Evolutionary conservation across 495 filamentous ascomycete genomes (phyloP).

Genomic region (Hypoxylon intermedium): DNA sequence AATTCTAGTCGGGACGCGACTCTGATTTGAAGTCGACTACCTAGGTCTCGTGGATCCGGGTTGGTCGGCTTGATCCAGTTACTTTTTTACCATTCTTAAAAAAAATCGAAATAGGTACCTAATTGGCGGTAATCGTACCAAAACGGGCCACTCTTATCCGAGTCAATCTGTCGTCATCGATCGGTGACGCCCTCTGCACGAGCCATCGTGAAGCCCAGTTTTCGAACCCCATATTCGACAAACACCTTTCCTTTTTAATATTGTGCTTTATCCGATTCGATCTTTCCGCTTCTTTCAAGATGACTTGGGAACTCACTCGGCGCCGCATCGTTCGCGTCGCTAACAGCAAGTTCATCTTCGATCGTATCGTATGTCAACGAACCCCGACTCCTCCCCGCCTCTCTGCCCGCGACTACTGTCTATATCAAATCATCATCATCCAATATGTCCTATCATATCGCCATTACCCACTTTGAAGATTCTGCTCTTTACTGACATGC

Average conservation of each 20-base stretch:
- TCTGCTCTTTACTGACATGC: constrained; percentile 34
- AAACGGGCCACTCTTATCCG: constrained; percentile 34
- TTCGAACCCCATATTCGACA: constrained; percentile 25
- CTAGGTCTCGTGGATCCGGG: background rate
- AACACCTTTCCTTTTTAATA: constrained; percentile 19
- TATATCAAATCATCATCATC: constrained; percentile 20
- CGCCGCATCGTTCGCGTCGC: constrained; percentile 70
- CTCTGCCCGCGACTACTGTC: constrained; percentile 31
- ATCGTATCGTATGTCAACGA: constrained; percentile 70
- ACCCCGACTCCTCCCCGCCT: constrained; percentile 3
- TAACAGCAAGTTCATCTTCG: constrained; percentile 81
- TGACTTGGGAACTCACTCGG: constrained; percentile 64
- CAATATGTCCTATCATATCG: constrained; percentile 17
- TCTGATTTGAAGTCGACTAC: too few relatives aligned
- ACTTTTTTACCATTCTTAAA: too few relatives aligned
- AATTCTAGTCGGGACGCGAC: background rate
- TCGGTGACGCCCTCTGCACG: constrained; percentile 16
- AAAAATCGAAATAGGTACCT: constrained; percentile 16
- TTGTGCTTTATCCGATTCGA: background rate
- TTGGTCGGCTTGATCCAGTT: constrained; percentile 9
- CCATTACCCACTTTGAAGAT: background rate
- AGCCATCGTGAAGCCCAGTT: constrained; percentile 35
- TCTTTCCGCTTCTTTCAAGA: constrained; percentile 39
- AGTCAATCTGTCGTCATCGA: constrained; percentile 40
- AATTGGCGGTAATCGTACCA: constrained; percentile 8